These are phyloP conservation scores for Phoma sp. DNA, from an alignment of 2,329 filamentous ascomycete species.

Conservation along the genomic window DNA sequence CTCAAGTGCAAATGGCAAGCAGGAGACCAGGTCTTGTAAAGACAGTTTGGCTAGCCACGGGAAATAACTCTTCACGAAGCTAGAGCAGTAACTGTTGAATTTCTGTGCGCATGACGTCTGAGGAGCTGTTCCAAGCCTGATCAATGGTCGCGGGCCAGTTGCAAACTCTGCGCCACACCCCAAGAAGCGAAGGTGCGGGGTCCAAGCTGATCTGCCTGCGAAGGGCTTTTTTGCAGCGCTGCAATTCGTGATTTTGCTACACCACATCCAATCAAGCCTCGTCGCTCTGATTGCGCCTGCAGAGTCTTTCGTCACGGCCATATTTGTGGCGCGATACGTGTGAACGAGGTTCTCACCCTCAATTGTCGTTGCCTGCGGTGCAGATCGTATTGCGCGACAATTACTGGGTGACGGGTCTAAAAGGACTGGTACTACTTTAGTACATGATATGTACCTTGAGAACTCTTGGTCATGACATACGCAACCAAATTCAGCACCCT, in stretches of 20 bases:
- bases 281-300: constrained; percentile 10
- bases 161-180: background rate
- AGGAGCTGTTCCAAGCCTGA: constrained; percentile 22
- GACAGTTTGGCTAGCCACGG: background rate
- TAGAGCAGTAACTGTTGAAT: constrained; percentile 13
- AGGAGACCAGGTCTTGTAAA: background rate
- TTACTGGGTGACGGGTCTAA: too few relatives aligned
- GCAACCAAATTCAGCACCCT: too few relatives aligned
- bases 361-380: too few relatives aligned
- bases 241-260: constrained; percentile 19
- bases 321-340: constrained; percentile 22
- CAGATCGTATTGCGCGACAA: too few relatives aligned
- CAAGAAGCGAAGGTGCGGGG: constrained; percentile 35
- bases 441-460: too few relatives aligned
- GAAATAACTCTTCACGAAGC: constrained; percentile 1
- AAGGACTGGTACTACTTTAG: too few relatives aligned
- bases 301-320: constrained; percentile 10
- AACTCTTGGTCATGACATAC: too few relatives aligned
- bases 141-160: constrained; percentile 21
- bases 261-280: constrained; percentile 21
- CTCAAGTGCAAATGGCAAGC: background rate
- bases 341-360: background rate
- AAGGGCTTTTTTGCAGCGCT: constrained; percentile 20
- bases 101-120: constrained; percentile 36
- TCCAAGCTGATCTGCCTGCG: constrained; percentile 17